Evolutionary conservation across 2,329 filamentous ascomycete species (phyloP), one percentile per base, ranked within the genome.

Genomic region (Aspergillus chevalieri): DNA sequence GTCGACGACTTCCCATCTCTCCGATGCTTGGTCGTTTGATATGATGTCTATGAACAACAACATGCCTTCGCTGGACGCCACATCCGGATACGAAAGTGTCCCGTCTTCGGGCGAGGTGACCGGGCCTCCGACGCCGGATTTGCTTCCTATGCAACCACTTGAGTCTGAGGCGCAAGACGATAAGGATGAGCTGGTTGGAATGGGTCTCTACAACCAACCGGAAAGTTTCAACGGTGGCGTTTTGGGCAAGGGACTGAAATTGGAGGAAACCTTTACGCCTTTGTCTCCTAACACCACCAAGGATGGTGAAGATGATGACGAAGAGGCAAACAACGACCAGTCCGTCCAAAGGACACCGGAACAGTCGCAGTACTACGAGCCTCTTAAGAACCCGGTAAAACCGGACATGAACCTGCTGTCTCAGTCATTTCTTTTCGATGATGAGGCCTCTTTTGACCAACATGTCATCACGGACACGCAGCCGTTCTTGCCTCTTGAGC

Each of bases 141-240:
- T 71, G 33, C 60, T 69, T 14, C 65, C 68, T n/a, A 65, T 65
- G 33, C 66, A 68, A 46, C 60, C 65, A 21, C 61, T 63, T n/a
- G 59, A 64, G 1, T 76, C 78, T 28, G 76, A 81, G 36, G 74
- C 80, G 44, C 81, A 82, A 24, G 65, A 76, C 22, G 74, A 79
- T 12, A 85, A 82, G 34, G 86, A 90, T 60, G 85, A 89, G 52
- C 76, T 92, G 1, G 78, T 90, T n/a, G 87, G 87, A 17, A 85
- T 93, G 79, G 88, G 88, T 0, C 78, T 93, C 0, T 93, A 93
- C 66, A 87, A 89, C 60, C 74, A 80, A 4, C 86, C 86, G 0
- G 84, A 84, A 48, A 79, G 26, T 71, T 76, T 46, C 64, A 81
- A 67, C 75, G 79, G 69, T 77, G 78, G 78, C 21, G 70, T 78